Percentiles rank a stretch among this genome's conserved stretches.
These are phyloP conservation scores for Ophiostoma novo-ulmi DNA, from an alignment of 2,329 filamentous ascomycete species.

Conservation along the genomic window DNA sequence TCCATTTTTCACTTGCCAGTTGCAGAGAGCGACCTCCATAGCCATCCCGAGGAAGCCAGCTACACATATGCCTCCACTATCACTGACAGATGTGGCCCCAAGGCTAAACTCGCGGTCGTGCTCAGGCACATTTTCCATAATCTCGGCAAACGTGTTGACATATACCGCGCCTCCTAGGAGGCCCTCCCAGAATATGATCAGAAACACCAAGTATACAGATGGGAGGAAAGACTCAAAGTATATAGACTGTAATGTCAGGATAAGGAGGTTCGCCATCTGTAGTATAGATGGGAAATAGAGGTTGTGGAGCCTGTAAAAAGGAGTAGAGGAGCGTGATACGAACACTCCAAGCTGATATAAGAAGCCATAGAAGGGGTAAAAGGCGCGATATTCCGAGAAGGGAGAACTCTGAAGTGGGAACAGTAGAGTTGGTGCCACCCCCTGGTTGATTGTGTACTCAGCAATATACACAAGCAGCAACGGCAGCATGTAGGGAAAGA, in stretches of 20 bases:
- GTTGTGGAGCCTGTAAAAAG: slow-evolving; percentile 73
- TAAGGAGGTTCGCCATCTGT: slow-evolving; percentile 69
- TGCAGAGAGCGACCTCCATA: slow-evolving; percentile 75
- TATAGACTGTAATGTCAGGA: slow-evolving; percentile 72
- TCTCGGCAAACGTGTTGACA: slow-evolving; percentile 92
- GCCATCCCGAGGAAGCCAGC: slow-evolving; percentile 79
- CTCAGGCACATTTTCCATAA: slow-evolving; percentile 72
- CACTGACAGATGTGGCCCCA: slow-evolving; percentile 83
- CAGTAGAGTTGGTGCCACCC: slow-evolving; percentile 80
- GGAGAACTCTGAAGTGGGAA: slow-evolving; percentile 74
- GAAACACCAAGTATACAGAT: slow-evolving; percentile 77
- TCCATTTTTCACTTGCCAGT: slow-evolving; percentile 77
- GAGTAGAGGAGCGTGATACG: slow-evolving; percentile 83
- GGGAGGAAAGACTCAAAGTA: slow-evolving; percentile 67
- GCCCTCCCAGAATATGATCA: slow-evolving; percentile 89
- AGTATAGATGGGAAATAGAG: slow-evolving; percentile 79
- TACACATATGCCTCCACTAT: slow-evolving; percentile 83
- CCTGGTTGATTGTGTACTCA: slow-evolving; percentile 97
- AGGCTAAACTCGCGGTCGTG: slow-evolving; percentile 87
- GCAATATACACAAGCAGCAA: slow-evolving; percentile 88
- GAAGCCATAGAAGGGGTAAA: slow-evolving; percentile 92
- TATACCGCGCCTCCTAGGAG: slow-evolving; percentile 87
- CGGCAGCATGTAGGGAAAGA: slow-evolving; percentile 82
- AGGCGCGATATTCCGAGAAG: slow-evolving; percentile 74
- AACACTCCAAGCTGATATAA: slow-evolving; percentile 96